These are phyloP conservation scores for Vigna reflexopilosa DNA, from an alignment of 306 rosid genomes.

Conservation along the genomic window DNA sequence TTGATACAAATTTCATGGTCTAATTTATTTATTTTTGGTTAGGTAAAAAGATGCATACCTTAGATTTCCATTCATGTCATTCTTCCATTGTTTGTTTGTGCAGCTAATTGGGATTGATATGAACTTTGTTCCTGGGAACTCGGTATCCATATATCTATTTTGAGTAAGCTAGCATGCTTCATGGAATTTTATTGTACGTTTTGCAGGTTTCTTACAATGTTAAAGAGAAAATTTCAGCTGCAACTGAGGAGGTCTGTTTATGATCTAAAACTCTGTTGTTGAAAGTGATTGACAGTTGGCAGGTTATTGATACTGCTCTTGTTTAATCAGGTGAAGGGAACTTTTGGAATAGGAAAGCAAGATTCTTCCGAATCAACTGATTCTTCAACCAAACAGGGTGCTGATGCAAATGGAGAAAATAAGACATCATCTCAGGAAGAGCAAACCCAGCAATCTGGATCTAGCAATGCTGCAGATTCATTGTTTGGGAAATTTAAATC, in stretches of 20 bases:
- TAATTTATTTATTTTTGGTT: not conserved
- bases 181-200: slow-evolving; percentile 32
- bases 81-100: slow-evolving; percentile 26
- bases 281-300: slow-evolving; percentile 22
- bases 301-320: slow-evolving; percentile 41
- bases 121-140: slow-evolving; percentile 29
- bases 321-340: slow-evolving; percentile 73
- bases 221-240: slow-evolving; percentile 84
- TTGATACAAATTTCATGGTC: not conserved
- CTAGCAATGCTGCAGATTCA: slow-evolving; percentile 64
- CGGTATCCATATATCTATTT: slow-evolving; percentile 7
- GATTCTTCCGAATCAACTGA: slow-evolving; percentile 61
- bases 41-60: slow-evolving; percentile 10
- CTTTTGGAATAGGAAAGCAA: slow-evolving; percentile 73
- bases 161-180: slow-evolving; percentile 32
- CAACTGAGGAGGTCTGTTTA: slow-evolving; percentile 81
- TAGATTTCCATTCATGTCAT: slow-evolving; percentile 1
- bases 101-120: slow-evolving; percentile 8
- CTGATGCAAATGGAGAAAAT: slow-evolving; percentile 56
- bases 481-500: slow-evolving; percentile 78
- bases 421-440: slow-evolving; percentile 57
- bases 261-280: slow-evolving; percentile 26
- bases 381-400: slow-evolving; percentile 57
- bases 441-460: slow-evolving; percentile 51
- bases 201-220: slow-evolving; percentile 79